These are phyloP conservation scores for Trypanosoma vivax DNA, from an alignment of 208 protist genomes.

Conservation along the genomic window DNA sequence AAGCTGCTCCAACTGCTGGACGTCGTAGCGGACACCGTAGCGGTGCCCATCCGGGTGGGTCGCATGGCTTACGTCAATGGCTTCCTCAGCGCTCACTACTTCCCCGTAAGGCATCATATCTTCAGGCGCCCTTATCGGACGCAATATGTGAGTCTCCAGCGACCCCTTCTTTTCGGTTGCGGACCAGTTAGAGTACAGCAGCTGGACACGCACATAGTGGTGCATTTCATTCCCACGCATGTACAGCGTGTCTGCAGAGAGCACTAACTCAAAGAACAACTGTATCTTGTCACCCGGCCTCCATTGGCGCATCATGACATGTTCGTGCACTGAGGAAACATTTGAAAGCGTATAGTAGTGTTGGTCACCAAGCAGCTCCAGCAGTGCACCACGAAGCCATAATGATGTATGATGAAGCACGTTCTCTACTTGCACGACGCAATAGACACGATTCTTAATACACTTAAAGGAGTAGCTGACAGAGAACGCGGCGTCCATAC, in stretches of 20 bases:
- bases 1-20: conserved; percentile 30
- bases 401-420: conserved; percentile 53
- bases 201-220: conserved; percentile 58
- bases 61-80: neutral
- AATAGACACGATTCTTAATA: conserved; percentile 71
- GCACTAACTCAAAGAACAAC: conserved; percentile 63
- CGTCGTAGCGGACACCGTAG: conserved; percentile 41
- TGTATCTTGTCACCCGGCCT: conserved; percentile 42
- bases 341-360: conserved; percentile 60
- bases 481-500: conserved; percentile 25
- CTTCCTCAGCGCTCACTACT: neutral
- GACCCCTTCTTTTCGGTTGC: neutral
- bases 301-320: conserved; percentile 56
- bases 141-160: conserved; percentile 9
- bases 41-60: too few relatives aligned
- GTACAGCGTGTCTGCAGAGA: conserved; percentile 17
- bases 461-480: conserved; percentile 59
- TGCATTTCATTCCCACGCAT: conserved; percentile 24
- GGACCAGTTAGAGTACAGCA: conserved; percentile 75
- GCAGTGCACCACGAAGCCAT: conserved; percentile 67
- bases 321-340: conserved; percentile 44
- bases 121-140: neutral
- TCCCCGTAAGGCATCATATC: neutral
- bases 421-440: conserved; percentile 59
- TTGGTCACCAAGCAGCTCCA: conserved; percentile 44